These are phyloP conservation scores for Leucogyrophana mollusca DNA, from an alignment of 768 basidiomycete genomes.

Conservation along the genomic window DNA sequence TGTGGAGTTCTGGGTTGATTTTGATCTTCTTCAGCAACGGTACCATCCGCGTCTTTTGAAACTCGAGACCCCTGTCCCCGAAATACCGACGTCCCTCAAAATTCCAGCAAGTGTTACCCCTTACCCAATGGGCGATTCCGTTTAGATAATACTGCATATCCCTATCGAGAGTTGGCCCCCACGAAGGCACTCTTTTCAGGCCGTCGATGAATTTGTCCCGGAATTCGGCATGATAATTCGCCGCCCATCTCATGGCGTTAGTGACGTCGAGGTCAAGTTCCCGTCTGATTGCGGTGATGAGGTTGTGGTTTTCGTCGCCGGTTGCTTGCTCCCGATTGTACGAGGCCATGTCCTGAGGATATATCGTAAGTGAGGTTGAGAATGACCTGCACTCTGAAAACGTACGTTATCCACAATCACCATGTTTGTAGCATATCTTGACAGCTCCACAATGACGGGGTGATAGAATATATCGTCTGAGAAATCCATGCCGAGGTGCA, in stretches of 20 bases:
- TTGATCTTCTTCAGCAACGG: slow-evolving; percentile 2
- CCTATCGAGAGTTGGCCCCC: slow-evolving; percentile 22
- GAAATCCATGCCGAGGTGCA: neutral
- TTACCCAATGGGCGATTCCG: slow-evolving; percentile 23
- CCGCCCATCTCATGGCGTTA: slow-evolving; percentile 27
- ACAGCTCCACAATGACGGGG: neutral
- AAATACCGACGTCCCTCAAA: slow-evolving; percentile 31
- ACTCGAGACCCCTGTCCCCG: slow-evolving; percentile 21
- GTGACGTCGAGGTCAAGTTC: slow-evolving; percentile 21
- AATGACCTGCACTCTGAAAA: neutral
- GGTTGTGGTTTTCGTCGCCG: slow-evolving; percentile 32
- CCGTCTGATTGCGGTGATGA: slow-evolving; percentile 33
- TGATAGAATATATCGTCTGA: neutral
- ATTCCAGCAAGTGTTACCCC: slow-evolving; percentile 24
- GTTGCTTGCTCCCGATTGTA: slow-evolving; percentile 34
- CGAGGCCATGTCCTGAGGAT: slow-evolving; percentile 38
- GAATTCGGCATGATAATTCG: slow-evolving; percentile 10
- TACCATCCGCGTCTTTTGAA: slow-evolving; percentile 18
- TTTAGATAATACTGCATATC: slow-evolving; percentile 22
- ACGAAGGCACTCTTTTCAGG: slow-evolving; percentile 25
- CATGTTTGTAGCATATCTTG: neutral
- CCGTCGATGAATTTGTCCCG: slow-evolving; percentile 18
- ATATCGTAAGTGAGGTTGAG: neutral
- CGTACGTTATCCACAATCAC: neutral
- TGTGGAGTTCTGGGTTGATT: neutral